phyloP scores from a whole-genome alignment of 208 protist genomes.

The Herpetomonas tarakana region DNA sequence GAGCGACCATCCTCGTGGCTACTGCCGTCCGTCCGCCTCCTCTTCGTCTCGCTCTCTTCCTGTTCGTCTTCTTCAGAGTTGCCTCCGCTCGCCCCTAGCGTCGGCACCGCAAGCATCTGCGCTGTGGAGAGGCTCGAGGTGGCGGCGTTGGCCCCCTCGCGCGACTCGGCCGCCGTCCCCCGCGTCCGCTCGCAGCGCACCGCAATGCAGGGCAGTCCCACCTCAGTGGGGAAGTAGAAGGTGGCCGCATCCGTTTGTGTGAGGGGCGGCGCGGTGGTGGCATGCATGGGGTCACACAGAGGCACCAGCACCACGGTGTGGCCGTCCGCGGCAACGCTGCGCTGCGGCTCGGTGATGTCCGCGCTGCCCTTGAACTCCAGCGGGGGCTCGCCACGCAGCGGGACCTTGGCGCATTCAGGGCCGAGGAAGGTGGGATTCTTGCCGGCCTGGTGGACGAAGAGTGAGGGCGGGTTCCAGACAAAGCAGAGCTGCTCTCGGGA shows the following conservation, averaged over 20 bases:
- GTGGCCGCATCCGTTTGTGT: constrained; percentile 18
- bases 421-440: constrained; percentile 73
- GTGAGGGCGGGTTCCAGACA: constrained; percentile 29
- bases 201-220: constrained; percentile 39
- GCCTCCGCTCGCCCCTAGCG: constrained; percentile 8
- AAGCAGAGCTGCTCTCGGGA: constrained; percentile 62
- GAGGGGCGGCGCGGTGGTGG: constrained; percentile 17
- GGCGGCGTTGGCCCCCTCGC: constrained; percentile 23
- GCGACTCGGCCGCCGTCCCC: constrained; percentile 5
- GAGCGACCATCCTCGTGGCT: neutral
- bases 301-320: constrained; percentile 14
- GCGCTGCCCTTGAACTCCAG: too few relatives aligned
- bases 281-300: constrained; percentile 15
- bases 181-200: constrained; percentile 33
- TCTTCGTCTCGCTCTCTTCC: constrained; percentile 7
- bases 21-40: neutral
- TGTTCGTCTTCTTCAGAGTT: constrained; percentile 18
- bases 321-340: neutral
- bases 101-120: constrained; percentile 51
- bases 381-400: neutral
- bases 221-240: constrained; percentile 67
- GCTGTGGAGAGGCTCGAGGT: constrained; percentile 20
- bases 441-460: constrained; percentile 40
- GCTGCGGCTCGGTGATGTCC: neutral
- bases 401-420: constrained; percentile 18